These are phyloP conservation scores for Aspergillus melleus DNA, from an alignment of 2,329 filamentous ascomycete genomes.

Conservation along the genomic window DNA sequence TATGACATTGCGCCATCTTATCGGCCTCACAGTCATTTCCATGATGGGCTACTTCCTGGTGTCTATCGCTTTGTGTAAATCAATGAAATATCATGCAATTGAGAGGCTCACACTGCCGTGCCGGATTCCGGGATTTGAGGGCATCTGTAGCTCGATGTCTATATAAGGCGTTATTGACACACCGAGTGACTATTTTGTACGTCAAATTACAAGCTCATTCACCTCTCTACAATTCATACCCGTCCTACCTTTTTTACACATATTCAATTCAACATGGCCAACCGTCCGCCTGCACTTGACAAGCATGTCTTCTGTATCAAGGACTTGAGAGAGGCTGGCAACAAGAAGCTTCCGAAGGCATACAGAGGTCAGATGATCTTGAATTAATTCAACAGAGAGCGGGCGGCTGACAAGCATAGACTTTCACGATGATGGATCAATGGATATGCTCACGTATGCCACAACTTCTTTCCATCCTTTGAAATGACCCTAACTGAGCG, in stretches of 20 bases:
- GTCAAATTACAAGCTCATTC: neutral
- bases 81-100: neutral
- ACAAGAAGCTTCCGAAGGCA: conserved; percentile 36
- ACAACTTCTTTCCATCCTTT: neutral
- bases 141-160: neutral
- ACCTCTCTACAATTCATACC: neutral
- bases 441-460: conserved; percentile 48
- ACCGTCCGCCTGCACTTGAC: conserved; percentile 17
- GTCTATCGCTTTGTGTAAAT: neutral
- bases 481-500: neutral
- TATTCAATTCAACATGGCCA: conserved; percentile 17
- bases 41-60: neutral
- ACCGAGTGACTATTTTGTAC: neutral
- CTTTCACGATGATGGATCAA: conserved; percentile 57
- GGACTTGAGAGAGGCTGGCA: conserved; percentile 39
- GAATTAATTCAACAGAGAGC: neutral
- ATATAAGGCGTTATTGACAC: neutral
- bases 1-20: neutral
- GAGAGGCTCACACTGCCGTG: neutral
- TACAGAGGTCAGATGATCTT: conserved; percentile 22
- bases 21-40: neutral
- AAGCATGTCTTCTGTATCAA: conserved; percentile 13
- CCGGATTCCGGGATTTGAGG: neutral
- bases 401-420: conserved; percentile 30
- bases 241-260: neutral